Percentiles rank a stretch among this genome's conserved stretches.
Evolutionary conservation across 2,329 filamentous ascomycete species (phyloP).

Genomic region (Aureobasidium sp.): DNA sequence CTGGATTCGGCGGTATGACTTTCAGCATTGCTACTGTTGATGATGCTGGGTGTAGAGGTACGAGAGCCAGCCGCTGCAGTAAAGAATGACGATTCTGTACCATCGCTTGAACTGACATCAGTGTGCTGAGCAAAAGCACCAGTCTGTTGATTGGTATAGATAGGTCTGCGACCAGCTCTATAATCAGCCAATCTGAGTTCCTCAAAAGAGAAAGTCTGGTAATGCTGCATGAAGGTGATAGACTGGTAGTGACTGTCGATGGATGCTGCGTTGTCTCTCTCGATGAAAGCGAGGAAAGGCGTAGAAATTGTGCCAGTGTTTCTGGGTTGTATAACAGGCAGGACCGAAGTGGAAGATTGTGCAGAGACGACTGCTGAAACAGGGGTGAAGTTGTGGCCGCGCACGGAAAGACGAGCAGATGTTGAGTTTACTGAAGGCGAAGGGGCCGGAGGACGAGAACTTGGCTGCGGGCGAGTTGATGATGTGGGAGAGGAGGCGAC

Average conservation of each 20-base stretch:
- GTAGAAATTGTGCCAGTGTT: conserved; percentile 57
- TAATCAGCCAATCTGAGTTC: conserved; percentile 67
- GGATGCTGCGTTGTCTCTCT: conserved; percentile 60
- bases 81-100: too few relatives aligned
- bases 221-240: conserved; percentile 67
- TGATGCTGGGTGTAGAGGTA: conserved; percentile 12
- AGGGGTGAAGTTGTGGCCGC: neutral
- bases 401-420: neutral
- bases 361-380: neutral
- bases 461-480: too few relatives aligned
- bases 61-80: too few relatives aligned
- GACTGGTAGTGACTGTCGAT: conserved; percentile 65
- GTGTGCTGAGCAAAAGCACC: conserved; percentile 73
- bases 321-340: conserved; percentile 28
- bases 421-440: neutral
- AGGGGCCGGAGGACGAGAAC: neutral
- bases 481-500: neutral
- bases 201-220: conserved; percentile 84
- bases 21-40: too few relatives aligned
- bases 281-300: conserved; percentile 58
- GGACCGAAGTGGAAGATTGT: neutral
- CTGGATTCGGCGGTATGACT: too few relatives aligned
- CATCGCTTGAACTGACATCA: conserved; percentile 35
- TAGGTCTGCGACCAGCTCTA: conserved; percentile 71
- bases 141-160: conserved; percentile 68